Conservation (phyloP, 345 rosid species). For the Raphanus raphanistrum region DNA sequence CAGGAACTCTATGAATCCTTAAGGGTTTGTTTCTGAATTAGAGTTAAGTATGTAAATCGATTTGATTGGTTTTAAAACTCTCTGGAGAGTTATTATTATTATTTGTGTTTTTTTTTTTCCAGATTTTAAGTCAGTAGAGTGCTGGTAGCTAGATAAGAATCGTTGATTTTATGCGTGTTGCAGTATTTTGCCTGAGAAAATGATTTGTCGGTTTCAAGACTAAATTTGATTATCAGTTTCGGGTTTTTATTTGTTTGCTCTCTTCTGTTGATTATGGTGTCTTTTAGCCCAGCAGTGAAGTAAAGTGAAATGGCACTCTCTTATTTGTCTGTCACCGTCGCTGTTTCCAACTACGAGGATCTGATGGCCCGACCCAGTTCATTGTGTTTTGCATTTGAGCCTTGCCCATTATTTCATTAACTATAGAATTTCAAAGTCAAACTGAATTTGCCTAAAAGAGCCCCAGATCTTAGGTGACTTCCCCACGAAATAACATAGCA, state of each 20-base stretch:
- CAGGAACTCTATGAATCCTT: conserved; percentile 17
- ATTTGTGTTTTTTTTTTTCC: neutral
- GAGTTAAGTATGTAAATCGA: conserved; percentile 26
- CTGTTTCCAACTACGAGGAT: neutral
- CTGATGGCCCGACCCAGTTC: neutral
- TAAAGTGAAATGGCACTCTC: neutral
- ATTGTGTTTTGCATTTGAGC: neutral
- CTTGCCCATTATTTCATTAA: neutral
- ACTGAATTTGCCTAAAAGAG: neutral
- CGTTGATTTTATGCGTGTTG: conserved; percentile 14
- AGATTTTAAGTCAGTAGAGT: conserved; percentile 8
- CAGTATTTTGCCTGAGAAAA: conserved; percentile 1
- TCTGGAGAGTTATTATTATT: neutral
- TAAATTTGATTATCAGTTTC: conserved; percentile 11
- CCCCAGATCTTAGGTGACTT: neutral
- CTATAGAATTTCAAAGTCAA: neutral
- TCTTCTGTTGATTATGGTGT: neutral
- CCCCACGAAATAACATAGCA: neutral
- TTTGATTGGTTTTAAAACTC: conserved; percentile 32
- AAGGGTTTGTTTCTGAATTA: neutral
- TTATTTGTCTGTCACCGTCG: neutral
- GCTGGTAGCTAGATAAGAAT: conserved; percentile 31
- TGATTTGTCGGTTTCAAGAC: conserved; percentile 26
- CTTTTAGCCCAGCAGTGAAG: neutral
- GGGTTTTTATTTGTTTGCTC: neutral